A percentile compares a stretch with the other conserved stretches of the same genome.
Evolutionary conservation across 768 basidiomycete species (phyloP).

Genomic region (Calocera cornea): DNA sequence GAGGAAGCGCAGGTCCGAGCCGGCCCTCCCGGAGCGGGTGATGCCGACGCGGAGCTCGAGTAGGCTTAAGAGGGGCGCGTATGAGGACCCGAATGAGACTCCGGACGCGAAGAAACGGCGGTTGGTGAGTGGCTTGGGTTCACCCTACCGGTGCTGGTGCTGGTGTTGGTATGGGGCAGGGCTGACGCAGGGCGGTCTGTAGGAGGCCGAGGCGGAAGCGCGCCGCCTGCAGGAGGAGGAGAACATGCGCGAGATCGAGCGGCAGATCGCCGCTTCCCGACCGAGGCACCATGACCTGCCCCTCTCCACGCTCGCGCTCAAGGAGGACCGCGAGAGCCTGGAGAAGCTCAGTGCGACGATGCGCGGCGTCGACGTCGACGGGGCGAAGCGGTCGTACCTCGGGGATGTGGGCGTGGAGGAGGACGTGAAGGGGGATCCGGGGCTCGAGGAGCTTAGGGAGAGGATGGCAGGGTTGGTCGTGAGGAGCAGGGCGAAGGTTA

Average conservation of each 20-base stretch:
- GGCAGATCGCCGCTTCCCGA: conserved; percentile 32
- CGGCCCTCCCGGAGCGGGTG: not conserved
- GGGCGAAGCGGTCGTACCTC: conserved; percentile 21
- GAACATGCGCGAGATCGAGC: conserved; percentile 30
- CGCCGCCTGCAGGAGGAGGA: conserved; percentile 50
- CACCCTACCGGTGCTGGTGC: too few relatives aligned
- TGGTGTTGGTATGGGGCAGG: not conserved
- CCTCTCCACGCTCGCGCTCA: conserved; percentile 35
- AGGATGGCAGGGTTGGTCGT: conserved; percentile 45
- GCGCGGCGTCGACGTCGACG: conserved; percentile 32
- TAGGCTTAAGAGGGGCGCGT: not conserved
- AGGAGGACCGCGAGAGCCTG: conserved; percentile 40
- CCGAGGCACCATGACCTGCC: conserved; percentile 57
- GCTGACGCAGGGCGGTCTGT: conserved; percentile 5
- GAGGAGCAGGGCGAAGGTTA: conserved; percentile 70
- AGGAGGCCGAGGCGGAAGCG: conserved; percentile 44
- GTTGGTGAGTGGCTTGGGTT: not conserved
- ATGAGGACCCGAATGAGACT: not conserved
- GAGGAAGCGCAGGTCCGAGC: not conserved
- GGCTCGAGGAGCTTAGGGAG: conserved; percentile 37
- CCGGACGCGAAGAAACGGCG: not conserved
- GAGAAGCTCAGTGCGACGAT: conserved; percentile 35
- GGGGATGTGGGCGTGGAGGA: conserved; percentile 22
- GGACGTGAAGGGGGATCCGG: conserved; percentile 26
- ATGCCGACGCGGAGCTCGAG: not conserved